A percentile compares a stretch with the other conserved stretches of the same genome.
phyloP scores from a whole-genome alignment of 1,284 basidiomycete genomes.

The Ceratobasidium sp. region DNA sequence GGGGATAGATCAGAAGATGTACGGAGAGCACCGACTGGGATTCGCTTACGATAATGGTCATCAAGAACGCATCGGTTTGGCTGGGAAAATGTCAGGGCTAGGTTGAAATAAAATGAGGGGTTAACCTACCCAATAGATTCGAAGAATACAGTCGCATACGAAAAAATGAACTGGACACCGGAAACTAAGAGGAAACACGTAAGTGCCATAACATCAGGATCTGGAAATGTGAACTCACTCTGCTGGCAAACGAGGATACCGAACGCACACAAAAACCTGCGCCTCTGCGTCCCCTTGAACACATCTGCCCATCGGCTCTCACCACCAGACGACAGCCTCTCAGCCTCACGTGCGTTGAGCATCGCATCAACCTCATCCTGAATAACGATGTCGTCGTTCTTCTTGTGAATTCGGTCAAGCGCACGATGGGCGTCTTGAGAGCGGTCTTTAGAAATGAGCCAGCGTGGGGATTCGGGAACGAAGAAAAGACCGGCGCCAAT shows the following conservation, averaged over 20 bases:
- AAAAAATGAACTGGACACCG: constrained; percentile 59
- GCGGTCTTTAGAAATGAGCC: constrained; percentile 53
- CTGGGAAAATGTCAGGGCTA: no score
- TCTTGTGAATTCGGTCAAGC: constrained; percentile 58
- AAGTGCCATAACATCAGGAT: neutral
- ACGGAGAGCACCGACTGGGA: neutral
- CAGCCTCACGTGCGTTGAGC: constrained; percentile 59
- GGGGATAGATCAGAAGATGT: neutral
- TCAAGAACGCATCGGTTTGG: constrained; percentile 59
- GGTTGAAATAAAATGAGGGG: no score
- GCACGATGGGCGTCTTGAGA: constrained; percentile 56
- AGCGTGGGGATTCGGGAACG: constrained; percentile 55
- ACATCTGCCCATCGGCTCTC: constrained; percentile 58
- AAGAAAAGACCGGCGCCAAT: constrained; percentile 55
- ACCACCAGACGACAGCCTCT: constrained; percentile 55
- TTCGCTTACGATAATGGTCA: constrained; percentile 57
- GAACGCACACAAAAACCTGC: constrained; percentile 59
- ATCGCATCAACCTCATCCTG: constrained; percentile 57
- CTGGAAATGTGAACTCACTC: constrained; percentile 55
- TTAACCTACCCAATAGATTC: constrained; percentile 55
- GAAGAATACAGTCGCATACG: constrained; percentile 55
- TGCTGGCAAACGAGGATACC: constrained; percentile 60
- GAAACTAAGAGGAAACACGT: constrained; percentile 48
- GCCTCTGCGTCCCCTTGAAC: constrained; percentile 52
- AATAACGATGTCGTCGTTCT: constrained; percentile 57